Evolutionary conservation across 2,329 filamentous ascomycete species (phyloP).

Genomic region (Xylaria multiplex): DNA sequence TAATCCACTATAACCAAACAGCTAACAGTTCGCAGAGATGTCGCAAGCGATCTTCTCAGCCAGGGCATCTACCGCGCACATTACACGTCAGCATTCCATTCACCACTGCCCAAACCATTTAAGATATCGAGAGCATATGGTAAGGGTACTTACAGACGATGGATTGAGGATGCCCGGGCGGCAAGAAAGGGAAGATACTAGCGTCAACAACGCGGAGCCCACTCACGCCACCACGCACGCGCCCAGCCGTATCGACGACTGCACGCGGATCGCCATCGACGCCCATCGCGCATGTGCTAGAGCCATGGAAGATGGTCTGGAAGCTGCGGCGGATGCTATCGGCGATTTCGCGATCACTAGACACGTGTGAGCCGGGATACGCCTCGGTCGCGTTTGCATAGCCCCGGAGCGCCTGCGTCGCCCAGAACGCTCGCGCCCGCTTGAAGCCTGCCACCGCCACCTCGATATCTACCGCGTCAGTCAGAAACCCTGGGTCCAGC

Average conservation of each 20-base stretch:
- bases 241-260: neutral
- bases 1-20: too few species aligned
- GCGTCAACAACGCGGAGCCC: neutral
- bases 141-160: too few species aligned
- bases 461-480: neutral
- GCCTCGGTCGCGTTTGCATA: conserved; percentile 33
- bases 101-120: too few species aligned
- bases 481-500: neutral
- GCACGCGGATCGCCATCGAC: neutral
- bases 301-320: conserved; percentile 16
- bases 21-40: neutral
- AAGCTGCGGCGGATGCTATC: conserved; percentile 8
- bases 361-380: conserved; percentile 11
- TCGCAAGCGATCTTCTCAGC: conserved; percentile 24
- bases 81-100: too few species aligned
- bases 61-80: conserved; percentile 8
- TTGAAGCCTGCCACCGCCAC: neutral
- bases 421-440: conserved; percentile 49
- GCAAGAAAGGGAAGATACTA: neutral
- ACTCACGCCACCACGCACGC: neutral
- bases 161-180: neutral
- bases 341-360: conserved; percentile 16
- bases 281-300: conserved; percentile 19
- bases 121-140: too few species aligned
- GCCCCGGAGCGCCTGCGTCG: neutral